Percentiles rank a stretch among this genome's conserved stretches.
These are phyloP conservation scores for Teratosphaeria epicoccoides DNA, from an alignment of 2,329 filamentous ascomycete species.

Conservation along the genomic window DNA sequence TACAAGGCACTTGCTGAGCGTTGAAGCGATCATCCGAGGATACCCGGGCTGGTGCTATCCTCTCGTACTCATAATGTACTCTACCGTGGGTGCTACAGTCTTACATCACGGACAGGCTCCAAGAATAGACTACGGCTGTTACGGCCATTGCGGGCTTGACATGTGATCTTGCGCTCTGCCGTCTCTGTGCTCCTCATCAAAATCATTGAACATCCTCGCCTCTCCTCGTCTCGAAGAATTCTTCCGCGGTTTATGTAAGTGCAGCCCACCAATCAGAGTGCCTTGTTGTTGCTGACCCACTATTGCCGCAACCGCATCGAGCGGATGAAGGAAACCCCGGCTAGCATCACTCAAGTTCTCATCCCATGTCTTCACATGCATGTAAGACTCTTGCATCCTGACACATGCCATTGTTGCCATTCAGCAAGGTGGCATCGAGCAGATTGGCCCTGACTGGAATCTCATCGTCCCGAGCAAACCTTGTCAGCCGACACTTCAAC, in stretches of 20 bases:
- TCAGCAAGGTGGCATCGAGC: background rate
- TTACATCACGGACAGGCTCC: background rate
- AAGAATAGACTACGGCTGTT: background rate
- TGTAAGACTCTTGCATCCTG: background rate
- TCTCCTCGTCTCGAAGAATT: background rate
- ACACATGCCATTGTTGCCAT: background rate
- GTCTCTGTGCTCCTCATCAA: background rate
- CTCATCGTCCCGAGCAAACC: background rate
- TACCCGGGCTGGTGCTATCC: background rate
- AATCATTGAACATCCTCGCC: background rate
- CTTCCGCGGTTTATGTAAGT: background rate
- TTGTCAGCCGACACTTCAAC: slow-evolving; percentile 1
- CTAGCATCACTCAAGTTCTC: background rate
- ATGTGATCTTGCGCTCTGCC: background rate
- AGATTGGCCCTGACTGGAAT: background rate
- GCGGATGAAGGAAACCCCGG: background rate
- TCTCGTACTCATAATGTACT: background rate
- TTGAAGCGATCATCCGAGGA: slow-evolving; percentile 1
- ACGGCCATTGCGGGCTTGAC: background rate
- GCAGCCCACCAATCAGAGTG: background rate
- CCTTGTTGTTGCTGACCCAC: background rate
- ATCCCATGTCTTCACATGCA: background rate
- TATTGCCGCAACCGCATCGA: background rate
- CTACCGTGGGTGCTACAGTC: background rate
- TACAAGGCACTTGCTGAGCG: background rate